Evolutionary conservation across 2,329 filamentous ascomycete genomes (phyloP), one percentile per base, ranked within the genome.

Genomic region (Apiospora pterosperma): DNA sequence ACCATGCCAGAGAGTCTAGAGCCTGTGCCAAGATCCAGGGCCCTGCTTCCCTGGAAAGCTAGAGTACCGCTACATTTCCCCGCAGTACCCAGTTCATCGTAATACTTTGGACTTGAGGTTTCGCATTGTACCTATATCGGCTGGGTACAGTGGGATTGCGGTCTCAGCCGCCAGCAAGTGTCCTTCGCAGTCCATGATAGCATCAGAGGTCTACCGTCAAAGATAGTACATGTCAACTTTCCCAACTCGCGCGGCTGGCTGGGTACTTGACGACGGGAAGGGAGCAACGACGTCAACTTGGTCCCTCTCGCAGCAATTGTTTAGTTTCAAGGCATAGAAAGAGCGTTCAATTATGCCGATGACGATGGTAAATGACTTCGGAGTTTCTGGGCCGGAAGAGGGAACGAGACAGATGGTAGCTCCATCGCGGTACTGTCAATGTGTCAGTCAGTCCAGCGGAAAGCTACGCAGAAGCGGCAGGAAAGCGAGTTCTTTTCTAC

Each of bases 1-100:
- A 55, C 48, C 34, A 5, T 8, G 31, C 16, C 28, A 31, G 16
- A 19, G 44, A 44, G 21, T 44, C n/a, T 25, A 44, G 41, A 11
- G n/a, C 11, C 10, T 48, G 12, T 28, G 44, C 44, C 44, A 48
- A 19, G 48, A n/a, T 55, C 28, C 8, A n/a, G 16, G 16, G 48
- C 28, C 36, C 58, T 60, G 31, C n/a, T 23, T n/a, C n/a, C n/a
- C 6, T 28, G 25, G 31, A 31, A 10, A 14, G 12, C 28, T 41
- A 42, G 70, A 65, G 71, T 73, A 74, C 71, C 62, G 66, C 66
- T 71, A 72, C 71, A 66, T 72, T 63, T 69, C 71, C 68, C 70
- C 69, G 69, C 70, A 70, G 68, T 69, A 69, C 61, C 63, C 62
- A 62, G 67, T 70, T 66, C 34, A 28, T 31, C 66, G 62, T 38